Evolutionary conservation across 345 rosid species (phyloP), one percentile per base, ranked within the genome.

Genomic region (Linum usitatissimum): DNA sequence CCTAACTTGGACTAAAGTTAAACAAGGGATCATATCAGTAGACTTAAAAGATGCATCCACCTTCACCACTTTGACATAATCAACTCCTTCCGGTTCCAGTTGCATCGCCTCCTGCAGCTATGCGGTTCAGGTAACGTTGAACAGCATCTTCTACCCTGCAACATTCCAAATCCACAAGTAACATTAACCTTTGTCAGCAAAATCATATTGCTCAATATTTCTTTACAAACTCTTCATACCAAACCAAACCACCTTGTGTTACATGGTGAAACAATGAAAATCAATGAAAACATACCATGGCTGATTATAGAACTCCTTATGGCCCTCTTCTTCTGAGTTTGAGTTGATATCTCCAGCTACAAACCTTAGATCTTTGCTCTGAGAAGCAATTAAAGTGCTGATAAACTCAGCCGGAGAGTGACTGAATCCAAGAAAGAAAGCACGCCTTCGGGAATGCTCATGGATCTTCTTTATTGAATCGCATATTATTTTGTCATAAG

Each of bases 321-420:
- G 80, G 4, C 8, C 73, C 71, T 80, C 85, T 57, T 67, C 77
- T 65, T 80, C 81, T 28, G 73, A 62, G 59, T 38, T 69, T 55
- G 60, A 62, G 60, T 70, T 73, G 10, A 80, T 75, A 57, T 83
- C 85, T 40, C 82, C 88, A 48, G 79, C 77, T 45, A 75, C 59
- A 51, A 81, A 73, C 76, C 78, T 79, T 64, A 83, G 75, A 77
- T 83, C 88, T 67, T 77, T 81, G 71, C 79, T 70, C 69, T 83
- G 88, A 28, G 85, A 81, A 65, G 83, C 73, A 65, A 75, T 73
- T 60, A 83, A 68, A 30, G 77, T 51, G 69, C 77, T 75, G 66
- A 80, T 72, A 68, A 83, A 79, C 63, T 79, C 85, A 54, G 70
- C 85, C 3, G 85, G 88, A 64, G 85, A 83, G 70, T 75, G 83